Evolutionary conservation across 31 red algal genomes (phyloP), one percentile per base, ranked within the genome.

Genomic region (Pterothamnion heteromorphum): DNA sequence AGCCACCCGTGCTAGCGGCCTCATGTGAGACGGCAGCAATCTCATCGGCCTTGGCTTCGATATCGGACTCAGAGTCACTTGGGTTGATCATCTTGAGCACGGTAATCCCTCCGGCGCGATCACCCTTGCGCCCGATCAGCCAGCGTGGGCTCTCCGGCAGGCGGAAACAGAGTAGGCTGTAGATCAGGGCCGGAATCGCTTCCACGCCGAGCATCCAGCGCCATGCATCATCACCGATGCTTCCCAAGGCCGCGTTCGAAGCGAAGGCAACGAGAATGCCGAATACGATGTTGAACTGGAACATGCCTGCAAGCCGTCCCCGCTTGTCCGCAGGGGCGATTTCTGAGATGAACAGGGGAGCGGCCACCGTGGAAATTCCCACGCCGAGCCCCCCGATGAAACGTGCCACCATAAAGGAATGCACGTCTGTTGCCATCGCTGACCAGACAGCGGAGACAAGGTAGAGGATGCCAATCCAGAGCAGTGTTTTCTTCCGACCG

Each of bases 301-400:
- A 95, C 35, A 95, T 27, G 41, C 87, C 91, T 1, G 91, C 91
- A 3, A 95, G 37, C 5, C 87, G 34, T 3, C 91, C 94, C 3
- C 94, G 84, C 31, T 74, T 74, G 35, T 74, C 35, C 33, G 94
- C 91, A 26, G 94, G 91, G 37, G 94, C 91, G 23, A 95, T 38
- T 71, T 95, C 94, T 14, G 94, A 80, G 22, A 85, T 80, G 57
- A 93, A 95, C 37, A 95, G 92, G 20, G 94, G 84, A 58, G 89
- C 85, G 1, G 89, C 91, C 32, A 93, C 44, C 32, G 92, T 95
- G 3, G 91, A 85, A 80, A 93, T 38, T 20, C 89, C 91, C 31
- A 89, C 87, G 18, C 90, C 91, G 30, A 91, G 41, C 35, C 94
- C 94, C 51, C 90, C 93, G 27, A 95, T 9, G 64, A 87, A 88